Conservation (phyloP, 2,329 filamentous ascomycete species). For the Pseudogymnoascus sp. region DNA sequence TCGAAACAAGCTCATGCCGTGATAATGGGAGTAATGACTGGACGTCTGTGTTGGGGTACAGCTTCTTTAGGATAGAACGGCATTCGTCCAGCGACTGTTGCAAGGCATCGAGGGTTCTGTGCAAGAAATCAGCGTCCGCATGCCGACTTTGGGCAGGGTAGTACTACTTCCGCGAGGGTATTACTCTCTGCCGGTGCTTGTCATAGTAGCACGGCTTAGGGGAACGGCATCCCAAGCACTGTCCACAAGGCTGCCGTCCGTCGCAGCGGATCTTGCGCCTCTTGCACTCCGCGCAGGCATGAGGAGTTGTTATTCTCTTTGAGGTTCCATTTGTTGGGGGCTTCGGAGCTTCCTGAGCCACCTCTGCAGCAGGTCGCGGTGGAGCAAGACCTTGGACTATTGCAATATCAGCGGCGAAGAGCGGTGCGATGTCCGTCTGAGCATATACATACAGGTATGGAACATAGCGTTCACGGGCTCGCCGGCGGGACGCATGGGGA, state of each 20-base stretch:
- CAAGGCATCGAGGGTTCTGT: constrained; percentile 51
- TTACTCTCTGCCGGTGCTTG: constrained; percentile 68
- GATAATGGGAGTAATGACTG: constrained; percentile 43
- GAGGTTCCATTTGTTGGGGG: constrained; percentile 31
- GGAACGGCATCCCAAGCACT: constrained; percentile 74
- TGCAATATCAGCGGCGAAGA: neutral
- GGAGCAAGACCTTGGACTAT: constrained; percentile 29
- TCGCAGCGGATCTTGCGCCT: constrained; percentile 79
- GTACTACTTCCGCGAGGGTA: constrained; percentile 66
- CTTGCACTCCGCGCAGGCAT: constrained; percentile 70
- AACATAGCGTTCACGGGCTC: constrained; percentile 22
- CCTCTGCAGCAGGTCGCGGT: constrained; percentile 22
- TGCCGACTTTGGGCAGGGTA: neutral
- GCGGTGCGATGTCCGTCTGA: neutral
- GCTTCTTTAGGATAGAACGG: neutral
- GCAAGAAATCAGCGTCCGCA: neutral
- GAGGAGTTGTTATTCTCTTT: constrained; percentile 48
- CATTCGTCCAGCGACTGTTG: constrained; percentile 61
- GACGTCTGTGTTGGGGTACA: constrained; percentile 39
- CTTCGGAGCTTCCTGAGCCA: constrained; percentile 24
- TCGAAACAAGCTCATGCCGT: constrained; percentile 50
- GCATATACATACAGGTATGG: constrained; percentile 26
- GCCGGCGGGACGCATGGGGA: constrained; percentile 24
- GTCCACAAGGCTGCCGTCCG: constrained; percentile 72
- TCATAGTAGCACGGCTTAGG: constrained; percentile 74